phyloP scores from a whole-genome alignment of 192 early-diverging fungal species.

The Rhizophlyctis rosea region DNA sequence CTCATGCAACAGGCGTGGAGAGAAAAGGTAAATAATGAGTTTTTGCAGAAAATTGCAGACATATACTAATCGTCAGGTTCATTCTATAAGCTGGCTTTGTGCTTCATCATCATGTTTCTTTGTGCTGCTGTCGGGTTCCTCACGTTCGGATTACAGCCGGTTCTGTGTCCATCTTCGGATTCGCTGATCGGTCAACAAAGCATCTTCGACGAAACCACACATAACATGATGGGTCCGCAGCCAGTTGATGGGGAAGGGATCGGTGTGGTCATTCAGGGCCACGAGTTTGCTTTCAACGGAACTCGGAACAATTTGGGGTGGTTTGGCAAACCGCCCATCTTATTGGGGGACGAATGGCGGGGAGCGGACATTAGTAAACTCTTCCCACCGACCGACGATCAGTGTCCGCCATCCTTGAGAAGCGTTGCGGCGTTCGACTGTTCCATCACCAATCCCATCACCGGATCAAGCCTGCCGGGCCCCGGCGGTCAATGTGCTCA shows the following conservation, averaged over 20 bases:
- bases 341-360: not conserved
- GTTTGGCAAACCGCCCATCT: constrained; percentile 2
- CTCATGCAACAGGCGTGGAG: constrained; percentile 44
- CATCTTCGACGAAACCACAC: constrained; percentile 15
- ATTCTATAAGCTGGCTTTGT: constrained; percentile 35
- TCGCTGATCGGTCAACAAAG: not conserved
- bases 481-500: not conserved
- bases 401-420: not conserved
- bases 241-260: not conserved
- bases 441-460: not conserved
- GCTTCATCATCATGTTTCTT: constrained; percentile 39
- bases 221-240: not conserved
- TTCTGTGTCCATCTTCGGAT: constrained; percentile 6
- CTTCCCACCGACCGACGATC: not conserved
- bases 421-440: not conserved
- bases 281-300: constrained; percentile 14
- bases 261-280: constrained; percentile 16
- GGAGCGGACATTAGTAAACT: constrained; percentile 12
- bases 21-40: constrained; percentile 29
- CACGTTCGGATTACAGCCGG: constrained; percentile 40
- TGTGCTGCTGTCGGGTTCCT: constrained; percentile 42
- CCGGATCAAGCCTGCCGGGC: not conserved
- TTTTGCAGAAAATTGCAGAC: not conserved
- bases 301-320: constrained; percentile 2
- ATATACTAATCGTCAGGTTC: not conserved